phyloP scores from a whole-genome alignment of 2,329 filamentous ascomycete genomes.

The Paecilomyces sp. region DNA sequence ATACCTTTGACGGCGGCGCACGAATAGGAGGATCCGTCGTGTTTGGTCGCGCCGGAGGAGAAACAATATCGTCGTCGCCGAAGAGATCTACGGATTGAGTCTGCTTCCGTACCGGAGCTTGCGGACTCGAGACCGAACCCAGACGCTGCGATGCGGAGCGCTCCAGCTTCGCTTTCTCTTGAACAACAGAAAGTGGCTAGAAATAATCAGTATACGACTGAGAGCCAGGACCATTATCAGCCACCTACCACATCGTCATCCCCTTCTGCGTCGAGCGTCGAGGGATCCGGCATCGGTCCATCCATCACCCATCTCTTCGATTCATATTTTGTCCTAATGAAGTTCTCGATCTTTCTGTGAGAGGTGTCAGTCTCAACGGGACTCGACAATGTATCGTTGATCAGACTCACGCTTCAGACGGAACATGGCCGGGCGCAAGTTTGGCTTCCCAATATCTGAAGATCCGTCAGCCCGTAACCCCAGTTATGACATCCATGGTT shows the following conservation, averaged over 20 bases:
- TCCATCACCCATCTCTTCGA: constrained; percentile 99
- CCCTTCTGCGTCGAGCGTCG: constrained; percentile 71
- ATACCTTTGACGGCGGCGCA: constrained; percentile 56
- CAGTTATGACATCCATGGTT: neutral
- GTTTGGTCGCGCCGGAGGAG: constrained; percentile 61
- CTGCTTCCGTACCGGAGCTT: constrained; percentile 32
- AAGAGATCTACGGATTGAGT: constrained; percentile 68
- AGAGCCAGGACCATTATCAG: constrained; percentile 17
- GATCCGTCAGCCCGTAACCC: constrained; percentile 6
- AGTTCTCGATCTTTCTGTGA: constrained; percentile 89
- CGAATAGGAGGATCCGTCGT: constrained; percentile 62
- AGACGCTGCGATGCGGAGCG: constrained; percentile 50
- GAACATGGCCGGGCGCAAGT: constrained; percentile 80
- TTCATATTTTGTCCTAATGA: constrained; percentile 98
- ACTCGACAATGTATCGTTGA: neutral
- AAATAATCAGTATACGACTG: constrained; percentile 12
- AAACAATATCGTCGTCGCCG: constrained; percentile 59
- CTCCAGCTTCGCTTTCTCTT: constrained; percentile 63
- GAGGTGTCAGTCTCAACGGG: constrained; percentile 5
- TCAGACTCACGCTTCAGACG: constrained; percentile 63
- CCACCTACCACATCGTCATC: constrained; percentile 73
- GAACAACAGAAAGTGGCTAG: constrained; percentile 59
- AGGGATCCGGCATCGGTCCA: constrained; percentile 86
- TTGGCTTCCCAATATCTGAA: constrained; percentile 85
- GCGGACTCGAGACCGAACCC: constrained; percentile 36